Evolutionary conservation across 495 filamentous ascomycete species (phyloP), one percentile per base, ranked within the genome.

Genomic region (Penicillium roqueforti): DNA sequence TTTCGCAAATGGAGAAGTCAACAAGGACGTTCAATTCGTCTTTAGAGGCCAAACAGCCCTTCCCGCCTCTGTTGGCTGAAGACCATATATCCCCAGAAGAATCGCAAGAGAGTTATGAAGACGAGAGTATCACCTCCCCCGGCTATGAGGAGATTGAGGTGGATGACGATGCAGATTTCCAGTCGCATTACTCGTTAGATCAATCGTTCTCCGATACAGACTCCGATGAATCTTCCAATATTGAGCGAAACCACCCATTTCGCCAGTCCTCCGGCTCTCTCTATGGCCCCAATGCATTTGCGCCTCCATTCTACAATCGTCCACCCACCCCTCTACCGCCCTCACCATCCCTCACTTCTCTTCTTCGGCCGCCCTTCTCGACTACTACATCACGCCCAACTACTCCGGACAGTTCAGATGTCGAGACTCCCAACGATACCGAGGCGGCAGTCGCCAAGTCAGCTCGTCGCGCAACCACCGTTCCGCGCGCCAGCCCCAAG

Each of bases 341-440:
- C 0, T 97, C 92, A 3, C 93, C 93, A 1, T 96, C 90, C 1
- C 68, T 98, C 47, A 97, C 93, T n/a, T 95, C 90, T 1, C 82
- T 98, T n/a, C 83, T 97, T 5, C 85, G 92, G 16, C 87, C 87
- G 0, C 76, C 82, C 0, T 87, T 87, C 49, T 83, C 76, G 37
- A 77, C 81, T 1, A 80, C 79, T 6, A 90, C 92, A 8, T 92
- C 89, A 16, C 80, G 93, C 19, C 92, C 92, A 1, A 93, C 88
- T 0, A 97, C 93, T 0, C 92, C 93, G 6, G 91, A 96, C 66
- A 86, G 82, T 52, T 95, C 90, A 0, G 91, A 95, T 75, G 87
- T 89, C 47, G 92, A 93, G 57, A 80, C 80, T 1, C 75, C 80
- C 3, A 80, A 82, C 37, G 77, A 83, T 49, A 83, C 83, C 6